Evolutionary conservation across 2,329 filamentous ascomycete species (phyloP), one percentile per base, ranked within the genome.

Genomic region (Alternaria viburni): DNA sequence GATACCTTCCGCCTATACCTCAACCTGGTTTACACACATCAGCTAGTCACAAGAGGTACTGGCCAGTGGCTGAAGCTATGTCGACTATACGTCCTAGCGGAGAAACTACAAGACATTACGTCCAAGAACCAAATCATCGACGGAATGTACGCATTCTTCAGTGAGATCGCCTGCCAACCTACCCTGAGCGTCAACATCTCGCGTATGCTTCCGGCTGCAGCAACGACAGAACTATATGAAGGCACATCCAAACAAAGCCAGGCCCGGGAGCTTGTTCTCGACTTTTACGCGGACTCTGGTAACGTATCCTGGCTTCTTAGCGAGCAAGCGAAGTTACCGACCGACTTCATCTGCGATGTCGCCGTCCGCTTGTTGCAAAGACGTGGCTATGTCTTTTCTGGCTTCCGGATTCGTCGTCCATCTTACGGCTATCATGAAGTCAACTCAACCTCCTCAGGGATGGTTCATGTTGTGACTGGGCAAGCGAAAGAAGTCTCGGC

Each of bases 111-210:
- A 41, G 36, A 41, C 36, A 5, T 41, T 0, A 41, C 15, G 11
- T 41, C n/a, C 8, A 41, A 41, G 36, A 41, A 41, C 36, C 36
- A 41, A 0, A 41, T 41, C 36, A 41, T 41, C 36, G 36, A 41
- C 36, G 36, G 36, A 1, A 41, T 41, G 36, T 41, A 1, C 36
- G 36, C 0, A 0, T 41, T 41, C 36, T 41, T 41, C 36, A 41
- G 0, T 0, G n/a, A 1, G 0, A 41, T 17, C 1, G 1, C 15
- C 32, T 17, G 32, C 32, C 32, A 3, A 36, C 30, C 28, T 12
- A 30, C 28, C 28, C 28, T 30, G 28, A 30, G 28, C 28, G 12
- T 30, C 28, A 30, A 30, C 28, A 13, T 30, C 12, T 13, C 10
- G 12, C 28, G 28, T 30, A 30, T 30, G 10, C 30, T 32, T 32